Evolutionary conservation across 148 eudicot genomes (phyloP).

Genomic region (Hydrangea macrophylla): DNA sequence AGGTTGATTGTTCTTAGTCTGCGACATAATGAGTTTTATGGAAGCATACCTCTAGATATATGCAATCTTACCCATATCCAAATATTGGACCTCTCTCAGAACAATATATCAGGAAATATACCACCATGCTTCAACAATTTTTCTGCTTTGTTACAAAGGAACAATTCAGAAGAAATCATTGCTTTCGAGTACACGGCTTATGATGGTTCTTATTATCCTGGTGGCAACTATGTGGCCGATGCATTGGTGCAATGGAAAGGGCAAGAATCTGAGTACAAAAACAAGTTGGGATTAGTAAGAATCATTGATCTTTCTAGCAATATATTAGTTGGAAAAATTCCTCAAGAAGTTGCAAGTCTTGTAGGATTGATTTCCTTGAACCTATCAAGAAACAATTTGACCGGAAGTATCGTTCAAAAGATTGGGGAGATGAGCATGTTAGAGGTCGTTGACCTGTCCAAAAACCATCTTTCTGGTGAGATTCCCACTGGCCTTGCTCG

Average conservation of each 20-base stretch:
- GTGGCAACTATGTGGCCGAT: neutral
- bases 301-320: slow-evolving; percentile 39
- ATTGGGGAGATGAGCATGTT: slow-evolving; percentile 27
- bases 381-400: slow-evolving; percentile 33
- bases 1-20: slow-evolving; percentile 19
- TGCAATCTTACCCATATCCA: slow-evolving; percentile 17
- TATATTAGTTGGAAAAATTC: slow-evolving; percentile 26
- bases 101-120: slow-evolving; percentile 23
- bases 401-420: slow-evolving; percentile 21
- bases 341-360: slow-evolving; percentile 21
- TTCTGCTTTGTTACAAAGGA: neutral
- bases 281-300: slow-evolving; percentile 15
- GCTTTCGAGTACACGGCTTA: too few species aligned
- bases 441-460: slow-evolving; percentile 30
- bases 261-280: slow-evolving; percentile 13
- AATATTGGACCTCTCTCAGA: slow-evolving; percentile 23
- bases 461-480: slow-evolving; percentile 27
- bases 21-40: slow-evolving; percentile 17
- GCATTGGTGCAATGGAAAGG: slow-evolving; percentile 22
- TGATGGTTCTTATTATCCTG: too few species aligned
- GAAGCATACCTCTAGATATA: slow-evolving; percentile 20
- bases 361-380: slow-evolving; percentile 23
- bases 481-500: slow-evolving; percentile 32
- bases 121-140: slow-evolving; percentile 17
- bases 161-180: neutral